Evolutionary conservation across 768 basidiomycete species (phyloP), one percentile per base, ranked within the genome.

Genomic region (Calocybe gangraenosa): DNA sequence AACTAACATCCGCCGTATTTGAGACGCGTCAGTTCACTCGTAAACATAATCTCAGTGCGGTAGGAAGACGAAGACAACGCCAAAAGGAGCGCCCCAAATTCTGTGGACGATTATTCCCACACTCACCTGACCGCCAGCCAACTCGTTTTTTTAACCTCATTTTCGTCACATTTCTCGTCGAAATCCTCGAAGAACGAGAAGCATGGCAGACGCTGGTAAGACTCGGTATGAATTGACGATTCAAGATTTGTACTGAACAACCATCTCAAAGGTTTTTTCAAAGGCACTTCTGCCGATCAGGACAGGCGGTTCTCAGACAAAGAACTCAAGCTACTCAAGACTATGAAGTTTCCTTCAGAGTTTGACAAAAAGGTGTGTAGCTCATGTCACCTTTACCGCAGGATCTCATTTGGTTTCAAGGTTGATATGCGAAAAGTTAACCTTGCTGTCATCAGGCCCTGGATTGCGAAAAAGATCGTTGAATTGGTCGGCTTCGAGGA

Each of bases 371-470:
- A 94, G 78, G 87, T 83, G 44, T 37, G 21, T 35, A 10, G n/a
- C 43, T 10, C 18, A 33, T 14, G 21, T 25, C 43, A 13, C 4
- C 38, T n/a, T 37, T 20, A 28, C 23, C 13, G 21, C 45, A 1
- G 35, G 22, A 14, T 34, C 7, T 31, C 23, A 35, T 37, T 15
- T 39, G 19, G 6, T 28, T 10, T 37, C 14, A 34, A 89, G 89
- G 92, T 96, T 36, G 94, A 97, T 62, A 87, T 94, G 79, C 81
- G 90, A 28, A 94, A 97, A 74, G 92, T 98, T 49, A 96, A 97
- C 63, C 57, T 97, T 49, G 72, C 78, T 14, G 92, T 98, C 55
- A 88, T 99, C 59, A 75, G 89, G 48, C 91, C 92, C 2, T 99
- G 96, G 96, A 84, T 97, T 49, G 87, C 90, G 11, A 92, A 92